Percentiles rank a stretch among this genome's conserved stretches.
These are phyloP conservation scores for Solanum appendiculatum DNA, from an alignment of 257 asterid species.

Conservation along the genomic window DNA sequence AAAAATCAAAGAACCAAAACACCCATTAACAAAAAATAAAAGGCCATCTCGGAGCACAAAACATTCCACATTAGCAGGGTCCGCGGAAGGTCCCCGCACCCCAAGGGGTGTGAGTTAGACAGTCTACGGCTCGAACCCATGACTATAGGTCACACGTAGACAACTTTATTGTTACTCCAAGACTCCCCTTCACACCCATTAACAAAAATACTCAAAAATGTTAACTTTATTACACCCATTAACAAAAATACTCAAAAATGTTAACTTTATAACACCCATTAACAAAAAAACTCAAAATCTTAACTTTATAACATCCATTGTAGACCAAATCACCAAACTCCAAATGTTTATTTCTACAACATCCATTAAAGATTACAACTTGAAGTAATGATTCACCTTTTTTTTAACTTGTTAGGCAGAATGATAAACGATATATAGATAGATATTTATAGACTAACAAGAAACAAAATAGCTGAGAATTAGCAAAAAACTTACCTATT, in stretches of 20 bases:
- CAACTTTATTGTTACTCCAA: not conserved
- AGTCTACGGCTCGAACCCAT: not conserved
- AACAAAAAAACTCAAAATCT: not conserved
- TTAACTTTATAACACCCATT: not conserved
- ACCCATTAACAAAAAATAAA: not conserved
- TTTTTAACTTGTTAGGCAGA: not conserved
- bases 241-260: not conserved
- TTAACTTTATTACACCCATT: too few species aligned
- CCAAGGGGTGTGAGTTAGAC: not conserved
- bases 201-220: too few species aligned
- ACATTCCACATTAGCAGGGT: not conserved
- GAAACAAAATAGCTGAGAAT: not conserved
- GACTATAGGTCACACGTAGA: not conserved
- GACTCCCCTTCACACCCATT: not conserved
- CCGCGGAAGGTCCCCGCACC: accelerated
- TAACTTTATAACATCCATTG: not conserved
- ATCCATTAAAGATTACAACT: not conserved
- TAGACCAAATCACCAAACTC: not conserved
- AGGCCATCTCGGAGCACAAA: too few species aligned
- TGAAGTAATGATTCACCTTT: not conserved
- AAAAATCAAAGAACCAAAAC: not conserved
- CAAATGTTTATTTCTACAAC: too few species aligned
- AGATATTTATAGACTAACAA: not conserved
- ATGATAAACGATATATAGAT: not conserved
- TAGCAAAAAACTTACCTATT: not conserved